These are phyloP conservation scores for Gardenia jasminoides DNA, from an alignment of 257 asterid species.

Conservation along the genomic window DNA sequence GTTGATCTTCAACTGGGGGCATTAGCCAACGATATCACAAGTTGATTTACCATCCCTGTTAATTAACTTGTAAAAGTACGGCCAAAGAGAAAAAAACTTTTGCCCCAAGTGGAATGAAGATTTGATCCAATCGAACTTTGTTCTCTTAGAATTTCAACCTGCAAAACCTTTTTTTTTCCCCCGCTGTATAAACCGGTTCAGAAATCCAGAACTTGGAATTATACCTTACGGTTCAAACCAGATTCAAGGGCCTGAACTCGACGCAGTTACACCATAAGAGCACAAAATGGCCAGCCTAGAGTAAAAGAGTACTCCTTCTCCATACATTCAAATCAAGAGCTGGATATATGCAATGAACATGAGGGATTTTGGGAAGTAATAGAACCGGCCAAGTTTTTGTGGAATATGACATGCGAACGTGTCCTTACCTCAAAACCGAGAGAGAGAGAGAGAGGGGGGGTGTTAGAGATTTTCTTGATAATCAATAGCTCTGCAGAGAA, in stretches of 20 bases:
- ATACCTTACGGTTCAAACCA: not conserved
- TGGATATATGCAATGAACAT: constrained; percentile 11
- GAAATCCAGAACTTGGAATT: not conserved
- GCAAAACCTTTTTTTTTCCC: no score
- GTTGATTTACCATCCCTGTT: no score
- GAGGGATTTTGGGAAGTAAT: not conserved
- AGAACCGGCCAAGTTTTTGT: not conserved
- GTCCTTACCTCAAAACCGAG: not conserved
- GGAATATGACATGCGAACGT: not conserved
- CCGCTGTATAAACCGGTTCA: not conserved
- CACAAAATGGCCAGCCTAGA: not conserved
- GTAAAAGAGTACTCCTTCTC: not conserved
- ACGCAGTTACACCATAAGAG: not conserved
- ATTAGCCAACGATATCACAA: no score
- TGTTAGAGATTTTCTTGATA: not conserved
- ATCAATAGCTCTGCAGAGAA: not conserved
- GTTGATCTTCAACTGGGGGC: no score
- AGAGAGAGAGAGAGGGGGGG: no score
- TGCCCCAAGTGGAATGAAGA: no score
- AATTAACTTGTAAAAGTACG: no score
- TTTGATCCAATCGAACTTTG: no score
- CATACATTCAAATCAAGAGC: not conserved
- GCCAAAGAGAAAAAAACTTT: no score
- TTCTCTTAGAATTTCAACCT: no score
- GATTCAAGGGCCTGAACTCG: not conserved